A percentile compares a stretch with the other conserved stretches of the same genome.
Evolutionary conservation across 768 basidiomycete genomes (phyloP).

Genomic region (Pleurotus ostreatus): DNA sequence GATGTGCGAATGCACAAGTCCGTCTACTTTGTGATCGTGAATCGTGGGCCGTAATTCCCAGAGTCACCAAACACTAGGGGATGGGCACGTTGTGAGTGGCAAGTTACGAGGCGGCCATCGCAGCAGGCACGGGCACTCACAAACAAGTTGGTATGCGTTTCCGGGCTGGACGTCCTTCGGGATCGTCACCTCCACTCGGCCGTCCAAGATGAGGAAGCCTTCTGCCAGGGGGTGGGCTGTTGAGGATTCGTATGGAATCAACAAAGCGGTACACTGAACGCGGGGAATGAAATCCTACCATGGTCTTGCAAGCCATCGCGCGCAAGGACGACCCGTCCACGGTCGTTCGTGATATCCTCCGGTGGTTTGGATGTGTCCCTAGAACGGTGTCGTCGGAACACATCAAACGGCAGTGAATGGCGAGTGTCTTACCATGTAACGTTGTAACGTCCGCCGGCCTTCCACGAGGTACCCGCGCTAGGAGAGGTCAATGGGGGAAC

Average conservation of each 20-base stretch:
- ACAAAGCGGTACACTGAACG: not conserved
- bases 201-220: slow-evolving; percentile 31
- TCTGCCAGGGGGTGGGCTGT: slow-evolving; percentile 33
- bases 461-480: slow-evolving; percentile 36
- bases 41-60: slow-evolving; percentile 41
- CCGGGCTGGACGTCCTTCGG: slow-evolving; percentile 31
- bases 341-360: slow-evolving; percentile 36
- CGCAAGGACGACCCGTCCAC: slow-evolving; percentile 34
- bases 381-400: not conserved
- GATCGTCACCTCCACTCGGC: slow-evolving; percentile 32
- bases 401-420: not conserved
- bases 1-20: not conserved
- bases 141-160: slow-evolving; percentile 37
- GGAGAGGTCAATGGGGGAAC: slow-evolving; percentile 46
- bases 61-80: slow-evolving; percentile 50
- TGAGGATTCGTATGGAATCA: not conserved
- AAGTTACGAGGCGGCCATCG: not conserved
- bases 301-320: slow-evolving; percentile 25
- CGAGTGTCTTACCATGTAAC: slow-evolving; percentile 44
- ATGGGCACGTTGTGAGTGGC: slow-evolving; percentile 1
- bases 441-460: slow-evolving; percentile 35
- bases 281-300: slow-evolving; percentile 18
- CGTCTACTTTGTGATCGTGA: slow-evolving; percentile 35
- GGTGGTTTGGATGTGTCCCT: slow-evolving; percentile 40
- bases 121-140: slow-evolving; percentile 26